A percentile compares a stretch with the other conserved stretches of the same genome.
Evolutionary conservation across 495 filamentous ascomycete genomes (phyloP).

Genomic region (Pyronema omphalodes): DNA sequence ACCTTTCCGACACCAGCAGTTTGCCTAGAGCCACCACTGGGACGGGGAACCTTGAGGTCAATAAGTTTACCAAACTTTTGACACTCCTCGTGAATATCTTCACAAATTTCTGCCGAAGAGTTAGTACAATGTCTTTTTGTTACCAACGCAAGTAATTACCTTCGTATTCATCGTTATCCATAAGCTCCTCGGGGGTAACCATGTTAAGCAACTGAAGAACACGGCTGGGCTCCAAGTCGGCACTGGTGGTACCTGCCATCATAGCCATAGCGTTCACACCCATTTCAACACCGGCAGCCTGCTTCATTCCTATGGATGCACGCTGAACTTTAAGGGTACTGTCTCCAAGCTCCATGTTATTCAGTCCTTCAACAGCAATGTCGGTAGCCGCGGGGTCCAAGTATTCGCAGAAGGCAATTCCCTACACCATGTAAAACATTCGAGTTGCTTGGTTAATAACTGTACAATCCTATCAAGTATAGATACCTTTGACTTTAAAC

Average conservation of each 20-base stretch:
- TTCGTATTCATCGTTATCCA: slow-evolving; percentile 86
- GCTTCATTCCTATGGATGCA: slow-evolving; percentile 81
- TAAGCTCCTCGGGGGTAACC: slow-evolving; percentile 88
- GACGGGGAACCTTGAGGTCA: slow-evolving; percentile 78
- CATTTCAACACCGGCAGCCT: slow-evolving; percentile 80
- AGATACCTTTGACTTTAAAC: slow-evolving; percentile 6
- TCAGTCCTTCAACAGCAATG: slow-evolving; percentile 76
- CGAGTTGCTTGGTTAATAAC: slow-evolving; percentile 14
- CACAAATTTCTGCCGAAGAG: slow-evolving; percentile 56
- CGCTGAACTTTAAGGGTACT: slow-evolving; percentile 66
- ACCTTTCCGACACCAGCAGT: slow-evolving; percentile 76
- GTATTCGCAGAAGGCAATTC: slow-evolving; percentile 95
- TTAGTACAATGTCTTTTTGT: neutral
- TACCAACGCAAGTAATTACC: slow-evolving; percentile 32
- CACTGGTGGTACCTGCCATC: slow-evolving; percentile 82
- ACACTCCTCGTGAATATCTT: slow-evolving; percentile 84
- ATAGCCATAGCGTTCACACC: slow-evolving; percentile 97
- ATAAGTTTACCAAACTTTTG: slow-evolving; percentile 69
- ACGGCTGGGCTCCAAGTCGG: slow-evolving; percentile 52
- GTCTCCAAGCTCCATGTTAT: slow-evolving; percentile 81
- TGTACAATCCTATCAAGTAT: slow-evolving; percentile 13
- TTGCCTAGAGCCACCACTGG: slow-evolving; percentile 59
- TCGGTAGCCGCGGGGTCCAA: slow-evolving; percentile 56
- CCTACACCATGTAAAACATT: slow-evolving; percentile 33
- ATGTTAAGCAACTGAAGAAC: slow-evolving; percentile 92